Conservation (phyloP, 2,329 filamentous ascomycete species). For the Fusarium ambrosium region DNA sequence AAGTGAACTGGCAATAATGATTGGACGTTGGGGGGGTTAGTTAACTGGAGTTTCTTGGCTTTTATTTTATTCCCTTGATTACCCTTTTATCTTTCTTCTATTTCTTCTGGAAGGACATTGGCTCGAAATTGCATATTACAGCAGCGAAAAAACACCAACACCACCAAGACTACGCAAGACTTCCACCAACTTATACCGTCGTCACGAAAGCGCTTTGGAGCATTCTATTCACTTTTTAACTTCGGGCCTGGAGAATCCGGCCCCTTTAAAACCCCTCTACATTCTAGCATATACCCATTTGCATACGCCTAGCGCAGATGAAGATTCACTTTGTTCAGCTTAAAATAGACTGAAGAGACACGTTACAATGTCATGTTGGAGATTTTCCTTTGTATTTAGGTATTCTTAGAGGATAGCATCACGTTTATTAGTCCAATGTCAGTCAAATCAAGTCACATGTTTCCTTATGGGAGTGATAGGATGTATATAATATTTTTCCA, state of each 20-base stretch:
- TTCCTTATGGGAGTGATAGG: not conserved
- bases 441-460: not conserved
- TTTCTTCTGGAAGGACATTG: constrained; percentile 26
- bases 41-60: constrained; percentile 42
- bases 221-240: constrained; percentile 33
- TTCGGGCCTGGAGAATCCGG: constrained; percentile 25
- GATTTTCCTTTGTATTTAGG: not conserved
- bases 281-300: constrained; percentile 55
- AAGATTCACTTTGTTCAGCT: constrained; percentile 41
- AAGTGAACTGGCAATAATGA: constrained; percentile 40
- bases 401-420: not conserved
- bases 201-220: constrained; percentile 31
- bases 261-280: constrained; percentile 41
- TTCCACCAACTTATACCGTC: constrained; percentile 13
- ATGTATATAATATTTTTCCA: not conserved
- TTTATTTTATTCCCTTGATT: constrained; percentile 11
- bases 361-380: constrained; percentile 8
- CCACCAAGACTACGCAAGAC: constrained; percentile 22
- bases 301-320: constrained; percentile 51
- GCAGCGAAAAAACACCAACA: not conserved
- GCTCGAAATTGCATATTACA: constrained; percentile 44
- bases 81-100: constrained; percentile 4
- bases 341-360: constrained; percentile 40
- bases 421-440: constrained; percentile 7
- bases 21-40: constrained; percentile 45